Base-by-base conservation (phyloP, 257 asterid genomes). In the Petunia axillaris region DNA sequence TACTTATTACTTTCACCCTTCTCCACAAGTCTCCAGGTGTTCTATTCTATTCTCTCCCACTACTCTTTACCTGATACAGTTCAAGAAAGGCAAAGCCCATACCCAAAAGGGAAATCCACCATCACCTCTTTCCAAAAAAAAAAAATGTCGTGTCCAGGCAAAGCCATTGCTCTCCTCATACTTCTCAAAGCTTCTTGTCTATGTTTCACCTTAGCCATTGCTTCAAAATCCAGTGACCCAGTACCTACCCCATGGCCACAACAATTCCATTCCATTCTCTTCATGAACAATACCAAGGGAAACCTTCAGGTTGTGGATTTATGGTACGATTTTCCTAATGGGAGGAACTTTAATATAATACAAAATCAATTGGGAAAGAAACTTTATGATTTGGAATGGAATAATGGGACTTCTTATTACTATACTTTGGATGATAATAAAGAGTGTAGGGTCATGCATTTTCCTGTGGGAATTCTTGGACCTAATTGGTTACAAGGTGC, bases 281-380 rank as follows among this genome's bases (percentile, higher is more conserved):
- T 83, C 76, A 85, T 83, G 77, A 92, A 86, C 84, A 83, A 11
- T 86, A 87, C 81, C 85, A 64, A 75, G 36, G 97, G 95, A 6
- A 15, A 13, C 25, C 89, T 90, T 7, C 92, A 87, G 16, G 78
- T 81, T 10, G 70, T 73, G 5, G 97, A 90, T 73, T 90, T 91
- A 57, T 93, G 92, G 93, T 93, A 93, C 82, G 97, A 93, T 81
- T 90, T 83, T 78, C 95, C 94, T 40, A 86, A 88, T 5, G 91
- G 95, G 46, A 79, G 97, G 43, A 91, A 93, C 83, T 89, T 93
- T 88, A 91, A 90, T 88, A 91, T 93, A 2, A 88, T 93, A 36
- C 93, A 93, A 11, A 77, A 90, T 16, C 97, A 93, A 81, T 79
- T 93, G 62, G 97, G 90, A 1, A 82, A 89, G 40, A 88, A 82